Percentiles rank a stretch among this genome's conserved stretches.
Evolutionary conservation across 495 filamentous ascomycete species (phyloP).

Genomic region (Immersiella caudata): DNA sequence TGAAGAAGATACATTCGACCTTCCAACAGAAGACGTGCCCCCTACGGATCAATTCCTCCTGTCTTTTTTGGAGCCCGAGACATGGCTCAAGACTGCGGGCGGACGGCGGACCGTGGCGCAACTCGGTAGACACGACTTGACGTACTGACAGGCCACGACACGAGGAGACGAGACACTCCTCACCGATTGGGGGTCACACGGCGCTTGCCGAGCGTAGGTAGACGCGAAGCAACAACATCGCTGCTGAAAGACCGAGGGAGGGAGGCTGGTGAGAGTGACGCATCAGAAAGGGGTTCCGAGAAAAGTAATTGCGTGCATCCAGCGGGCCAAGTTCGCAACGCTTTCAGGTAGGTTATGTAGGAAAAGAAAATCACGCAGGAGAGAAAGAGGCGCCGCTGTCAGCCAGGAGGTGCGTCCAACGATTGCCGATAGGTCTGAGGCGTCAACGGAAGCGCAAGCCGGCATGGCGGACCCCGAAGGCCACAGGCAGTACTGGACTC

Average conservation of each 20-base stretch:
- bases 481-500: too few relatives aligned
- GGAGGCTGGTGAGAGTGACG: neutral
- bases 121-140: neutral
- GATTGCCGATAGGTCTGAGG: too few relatives aligned
- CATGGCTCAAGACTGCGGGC: neutral
- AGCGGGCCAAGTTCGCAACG: too few relatives aligned
- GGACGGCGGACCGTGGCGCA: neutral
- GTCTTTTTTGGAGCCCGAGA: neutral
- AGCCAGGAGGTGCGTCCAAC: neutral
- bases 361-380: slow-evolving; percentile 3
- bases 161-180: neutral
- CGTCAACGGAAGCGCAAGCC: neutral
- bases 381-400: neutral
- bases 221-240: neutral
- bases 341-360: neutral
- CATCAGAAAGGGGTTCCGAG: neutral
- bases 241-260: neutral
- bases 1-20: too few relatives aligned
- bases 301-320: neutral
- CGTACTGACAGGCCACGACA: neutral
- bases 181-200: neutral
- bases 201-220: neutral
- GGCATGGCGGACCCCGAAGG: neutral
- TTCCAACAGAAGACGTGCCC: neutral
- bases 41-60: neutral